These are phyloP conservation scores for Lupinus albus DNA, from an alignment of 306 rosid genomes.

Conservation along the genomic window DNA sequence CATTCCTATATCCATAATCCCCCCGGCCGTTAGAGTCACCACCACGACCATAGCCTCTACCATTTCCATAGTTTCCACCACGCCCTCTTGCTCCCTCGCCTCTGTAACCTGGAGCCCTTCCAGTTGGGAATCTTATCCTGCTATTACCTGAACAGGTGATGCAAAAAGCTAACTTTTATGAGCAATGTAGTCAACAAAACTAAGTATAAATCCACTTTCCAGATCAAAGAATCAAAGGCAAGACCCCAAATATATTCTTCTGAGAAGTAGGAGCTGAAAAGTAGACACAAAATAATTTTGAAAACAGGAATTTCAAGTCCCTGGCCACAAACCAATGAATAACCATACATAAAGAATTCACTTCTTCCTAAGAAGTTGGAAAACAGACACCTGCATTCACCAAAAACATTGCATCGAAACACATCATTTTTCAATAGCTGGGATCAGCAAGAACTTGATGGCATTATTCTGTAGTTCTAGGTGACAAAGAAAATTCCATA, in stretches of 20 bases:
- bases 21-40: constrained; percentile 55
- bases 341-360: neutral
- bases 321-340: neutral
- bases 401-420: neutral
- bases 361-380: neutral
- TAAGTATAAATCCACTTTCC: neutral
- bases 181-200: neutral
- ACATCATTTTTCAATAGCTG: neutral
- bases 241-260: neutral
- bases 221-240: neutral
- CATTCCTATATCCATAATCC: constrained; percentile 64
- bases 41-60: constrained; percentile 63
- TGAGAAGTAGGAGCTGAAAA: neutral
- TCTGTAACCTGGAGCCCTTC: constrained; percentile 63
- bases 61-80: constrained; percentile 62
- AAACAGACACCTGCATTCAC: neutral
- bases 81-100: constrained; percentile 77
- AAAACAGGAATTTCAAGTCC: neutral
- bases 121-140: constrained; percentile 63
- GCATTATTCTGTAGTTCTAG: neutral
- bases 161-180: constrained; percentile 17
- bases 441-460: neutral
- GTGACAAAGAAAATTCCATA: neutral
- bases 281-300: neutral
- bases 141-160: constrained; percentile 52